Percentiles rank a stretch among this genome's conserved stretches.
phyloP scores from a whole-genome alignment of 306 rosid genomes.

The Prunus mongolica region DNA sequence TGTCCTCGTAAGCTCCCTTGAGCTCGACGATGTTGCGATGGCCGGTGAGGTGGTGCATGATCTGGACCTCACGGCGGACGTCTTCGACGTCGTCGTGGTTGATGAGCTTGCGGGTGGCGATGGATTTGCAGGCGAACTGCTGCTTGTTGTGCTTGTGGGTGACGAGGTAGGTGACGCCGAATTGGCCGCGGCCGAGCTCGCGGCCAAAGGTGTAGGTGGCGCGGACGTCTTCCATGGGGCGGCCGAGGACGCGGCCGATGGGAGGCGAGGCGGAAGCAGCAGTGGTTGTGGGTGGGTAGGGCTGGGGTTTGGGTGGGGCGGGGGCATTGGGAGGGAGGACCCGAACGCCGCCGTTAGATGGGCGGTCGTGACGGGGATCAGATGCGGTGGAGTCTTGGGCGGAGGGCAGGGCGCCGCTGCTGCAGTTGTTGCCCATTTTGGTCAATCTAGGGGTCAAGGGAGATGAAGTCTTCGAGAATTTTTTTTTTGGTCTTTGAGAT shows the following conservation, averaged over 20 bases:
- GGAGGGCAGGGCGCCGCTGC: constrained; percentile 32
- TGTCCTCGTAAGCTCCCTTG: constrained; percentile 85
- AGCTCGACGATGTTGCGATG: constrained; percentile 91
- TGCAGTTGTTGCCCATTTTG: constrained; percentile 65
- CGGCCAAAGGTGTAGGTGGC: constrained; percentile 70
- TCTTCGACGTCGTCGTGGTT: constrained; percentile 78
- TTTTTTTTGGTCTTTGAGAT: background rate
- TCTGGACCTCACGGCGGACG: constrained; percentile 87
- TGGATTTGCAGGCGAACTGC: constrained; percentile 88
- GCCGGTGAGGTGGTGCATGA: constrained; percentile 98
- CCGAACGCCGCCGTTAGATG: constrained; percentile 24
- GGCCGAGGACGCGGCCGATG: constrained; percentile 73
- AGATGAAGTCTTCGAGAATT: background rate
- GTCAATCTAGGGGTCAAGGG: constrained; percentile 23
- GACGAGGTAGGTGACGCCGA: constrained; percentile 81
- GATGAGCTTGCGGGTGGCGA: constrained; percentile 75
- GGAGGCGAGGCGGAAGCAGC: constrained; percentile 3
- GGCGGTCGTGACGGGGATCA: constrained; percentile 10
- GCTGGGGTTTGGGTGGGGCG: constrained; percentile 7
- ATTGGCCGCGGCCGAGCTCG: constrained; percentile 97
- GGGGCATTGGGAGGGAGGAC: constrained; percentile 54
- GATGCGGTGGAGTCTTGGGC: constrained; percentile 1
- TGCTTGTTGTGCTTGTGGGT: constrained; percentile 64
- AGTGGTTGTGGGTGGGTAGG: background rate
- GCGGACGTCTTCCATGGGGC: constrained; percentile 79